These are phyloP conservation scores for Lentinula novae-zelandiae DNA, from an alignment of 1,284 basidiomycete genomes.

Conservation along the genomic window DNA sequence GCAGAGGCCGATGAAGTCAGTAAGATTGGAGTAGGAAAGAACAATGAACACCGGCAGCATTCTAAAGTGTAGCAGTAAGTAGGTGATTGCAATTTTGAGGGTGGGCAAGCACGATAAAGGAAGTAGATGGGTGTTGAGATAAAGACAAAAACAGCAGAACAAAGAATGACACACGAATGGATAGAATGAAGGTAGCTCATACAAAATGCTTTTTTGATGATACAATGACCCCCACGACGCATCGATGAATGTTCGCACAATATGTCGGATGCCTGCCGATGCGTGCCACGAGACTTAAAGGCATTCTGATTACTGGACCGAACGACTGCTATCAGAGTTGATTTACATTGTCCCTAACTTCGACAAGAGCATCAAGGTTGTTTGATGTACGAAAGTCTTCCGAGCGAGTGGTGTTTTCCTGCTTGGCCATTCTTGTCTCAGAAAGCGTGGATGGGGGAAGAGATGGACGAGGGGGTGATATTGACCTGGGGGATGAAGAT, in stretches of 20 bases:
- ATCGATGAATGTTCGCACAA: too few species aligned
- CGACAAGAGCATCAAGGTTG: background rate
- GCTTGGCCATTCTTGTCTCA: background rate
- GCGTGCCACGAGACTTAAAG: background rate
- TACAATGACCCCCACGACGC: background rate
- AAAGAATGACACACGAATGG: background rate
- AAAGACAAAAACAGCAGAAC: conserved; percentile 7
- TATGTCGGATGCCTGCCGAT: background rate
- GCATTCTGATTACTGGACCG: background rate
- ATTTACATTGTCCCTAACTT: background rate
- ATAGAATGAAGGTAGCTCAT: background rate
- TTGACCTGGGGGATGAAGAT: conserved; percentile 34
- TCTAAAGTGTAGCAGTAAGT: background rate
- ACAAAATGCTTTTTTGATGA: background rate
- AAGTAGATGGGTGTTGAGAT: background rate
- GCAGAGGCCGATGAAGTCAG: background rate
- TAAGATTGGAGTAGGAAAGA: background rate
- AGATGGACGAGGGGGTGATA: conserved; percentile 6
- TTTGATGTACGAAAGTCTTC: background rate
- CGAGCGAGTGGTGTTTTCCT: background rate
- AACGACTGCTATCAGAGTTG: background rate
- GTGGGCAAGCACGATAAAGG: background rate
- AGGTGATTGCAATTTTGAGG: background rate
- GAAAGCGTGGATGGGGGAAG: background rate
- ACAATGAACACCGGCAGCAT: background rate